phyloP scores from a whole-genome alignment of 2,329 filamentous ascomycete species.

The Beauveria varroae region DNA sequence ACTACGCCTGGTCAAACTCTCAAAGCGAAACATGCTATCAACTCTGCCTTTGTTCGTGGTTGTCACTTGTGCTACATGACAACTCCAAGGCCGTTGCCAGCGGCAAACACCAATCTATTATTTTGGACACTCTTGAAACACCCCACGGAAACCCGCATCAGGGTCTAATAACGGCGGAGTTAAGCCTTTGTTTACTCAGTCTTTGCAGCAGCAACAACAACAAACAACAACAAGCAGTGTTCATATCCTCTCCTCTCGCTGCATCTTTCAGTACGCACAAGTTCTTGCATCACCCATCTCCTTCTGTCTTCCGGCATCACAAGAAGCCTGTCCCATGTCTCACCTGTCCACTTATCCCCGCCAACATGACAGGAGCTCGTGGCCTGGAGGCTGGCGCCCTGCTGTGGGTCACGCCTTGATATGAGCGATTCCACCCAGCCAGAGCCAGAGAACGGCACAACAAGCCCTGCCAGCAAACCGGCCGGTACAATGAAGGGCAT shows the following conservation, averaged over 20 bases:
- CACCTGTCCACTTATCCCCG: not conserved
- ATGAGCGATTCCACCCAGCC: not conserved
- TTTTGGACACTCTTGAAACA: not conserved
- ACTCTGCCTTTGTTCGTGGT: not conserved
- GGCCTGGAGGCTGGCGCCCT: not conserved
- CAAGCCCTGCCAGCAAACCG: not conserved
- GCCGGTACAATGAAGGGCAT: not conserved
- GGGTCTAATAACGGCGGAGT: slow-evolving; percentile 1
- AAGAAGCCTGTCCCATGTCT: not conserved
- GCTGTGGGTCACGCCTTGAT: not conserved
- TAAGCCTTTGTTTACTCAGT: not conserved
- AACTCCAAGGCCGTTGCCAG: not conserved
- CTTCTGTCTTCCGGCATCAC: not conserved
- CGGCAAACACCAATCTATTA: no score
- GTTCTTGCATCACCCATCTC: no score
- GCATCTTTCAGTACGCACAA: no score
- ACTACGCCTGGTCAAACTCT: no score
- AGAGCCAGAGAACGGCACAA: no score
- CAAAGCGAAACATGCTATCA: not conserved
- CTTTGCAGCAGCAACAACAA: not conserved
- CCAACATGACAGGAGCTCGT: not conserved
- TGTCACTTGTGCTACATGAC: not conserved
- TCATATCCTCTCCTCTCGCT: no score
- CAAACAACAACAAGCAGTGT: not conserved
- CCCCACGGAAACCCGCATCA: not conserved